These are phyloP conservation scores for Ogataea philodendri DNA, from an alignment of 805 yeast species.

Conservation along the genomic window DNA sequence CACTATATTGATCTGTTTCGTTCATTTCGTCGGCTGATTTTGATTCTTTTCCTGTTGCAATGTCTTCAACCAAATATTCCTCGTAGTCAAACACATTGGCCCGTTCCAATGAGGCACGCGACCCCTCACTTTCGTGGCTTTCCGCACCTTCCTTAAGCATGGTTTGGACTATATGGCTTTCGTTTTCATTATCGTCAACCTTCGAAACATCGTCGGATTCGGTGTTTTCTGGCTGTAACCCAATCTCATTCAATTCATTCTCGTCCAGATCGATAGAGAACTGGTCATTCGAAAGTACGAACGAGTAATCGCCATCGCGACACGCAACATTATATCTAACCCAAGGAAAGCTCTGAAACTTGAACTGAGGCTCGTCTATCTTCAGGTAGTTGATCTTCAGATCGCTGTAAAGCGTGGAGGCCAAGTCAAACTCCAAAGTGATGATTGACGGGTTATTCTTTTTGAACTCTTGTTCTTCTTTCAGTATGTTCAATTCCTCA, in stretches of 20 bases:
- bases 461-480: slow-evolving; percentile 33
- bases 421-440: slow-evolving; percentile 51
- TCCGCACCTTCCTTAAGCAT: no score
- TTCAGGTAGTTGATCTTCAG: slow-evolving; percentile 63
- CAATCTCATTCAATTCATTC: no score
- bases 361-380: slow-evolving; percentile 60
- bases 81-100: slow-evolving; percentile 6
- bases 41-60: background rate
- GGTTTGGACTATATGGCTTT: no score
- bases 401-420: slow-evolving; percentile 63
- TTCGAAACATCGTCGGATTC: no score
- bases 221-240: no score
- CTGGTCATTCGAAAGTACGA: slow-evolving; percentile 27
- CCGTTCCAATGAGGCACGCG: no score
- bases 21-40: background rate
- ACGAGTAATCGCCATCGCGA: slow-evolving; percentile 28
- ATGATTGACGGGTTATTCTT: slow-evolving; percentile 9
- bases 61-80: slow-evolving; percentile 24
- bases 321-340: slow-evolving; percentile 55
- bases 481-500: slow-evolving; percentile 34
- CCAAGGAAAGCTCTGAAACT: slow-evolving; percentile 71
- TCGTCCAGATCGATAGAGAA: slow-evolving; percentile 18
- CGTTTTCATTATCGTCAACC: no score
- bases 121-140: no score
- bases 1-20: slow-evolving; percentile 5